Evolutionary conservation across 805 yeast species (phyloP), one percentile per base, ranked within the genome.

Genomic region (Nadsonia fulvescens): DNA sequence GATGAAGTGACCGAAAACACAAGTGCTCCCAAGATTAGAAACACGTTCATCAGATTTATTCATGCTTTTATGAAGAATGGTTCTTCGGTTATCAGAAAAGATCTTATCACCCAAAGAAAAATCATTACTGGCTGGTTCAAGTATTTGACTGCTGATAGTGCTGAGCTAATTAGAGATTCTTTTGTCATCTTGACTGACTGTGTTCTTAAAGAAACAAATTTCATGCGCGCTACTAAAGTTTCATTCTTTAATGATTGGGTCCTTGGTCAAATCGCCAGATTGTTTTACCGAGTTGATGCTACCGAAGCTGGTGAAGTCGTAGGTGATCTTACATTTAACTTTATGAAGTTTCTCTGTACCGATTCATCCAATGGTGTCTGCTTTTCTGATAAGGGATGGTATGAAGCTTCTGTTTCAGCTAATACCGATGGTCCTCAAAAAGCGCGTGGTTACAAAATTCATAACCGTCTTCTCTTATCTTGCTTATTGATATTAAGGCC

Each of bases 161-260:
- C 48, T 4, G 54, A 52, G 1, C 27, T 59, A 3, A 42, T 70
- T 8, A 31, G 30, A 1, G 27, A 42, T 12, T 51, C 72, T 0
- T 29, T 78, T 2, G 43, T 46, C 0, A 57, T 67, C 14, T 51
- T 79, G 31, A 64, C 58, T 9, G 42, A 49, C 1, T 50, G 53
- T 12, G 61, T 83, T 2, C 41, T 79, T 18, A 44, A 51, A 14
- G 94, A 83, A 36, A 39, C 53, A 2, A 48, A 62, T 8, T 75
- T 69, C 44, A 66, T 66, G 37, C 72, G 69, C 39, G 54, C 70
- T 33, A 63, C 81, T 0, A 83, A 81, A 44, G 63, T 78, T 32
- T 66, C 68, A 32, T 61, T 82, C 9, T 61, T 86, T 39, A 79
- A 77, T 37, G 94, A 83, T 43, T 66, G 74, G 56, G 66, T 72